phyloP scores from a whole-genome alignment of 176 grass and related monocot genomes.

The Pontederia crassipes region DNA sequence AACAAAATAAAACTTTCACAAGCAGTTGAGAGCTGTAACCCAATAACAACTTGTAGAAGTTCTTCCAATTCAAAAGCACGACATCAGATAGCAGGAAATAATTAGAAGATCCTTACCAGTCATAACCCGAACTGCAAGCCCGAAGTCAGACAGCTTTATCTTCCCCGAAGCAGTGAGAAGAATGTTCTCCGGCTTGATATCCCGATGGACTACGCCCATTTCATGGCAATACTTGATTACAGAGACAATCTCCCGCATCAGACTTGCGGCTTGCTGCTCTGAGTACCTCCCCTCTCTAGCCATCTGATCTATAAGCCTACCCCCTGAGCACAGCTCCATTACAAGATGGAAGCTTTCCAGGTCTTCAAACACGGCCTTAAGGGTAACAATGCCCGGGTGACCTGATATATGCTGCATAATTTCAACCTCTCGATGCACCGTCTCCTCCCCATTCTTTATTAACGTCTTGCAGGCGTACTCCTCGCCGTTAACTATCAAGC shows the following conservation, averaged over 20 bases:
- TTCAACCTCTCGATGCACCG: conserved; percentile 90
- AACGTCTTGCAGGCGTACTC: conserved; percentile 82
- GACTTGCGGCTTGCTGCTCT: conserved; percentile 49
- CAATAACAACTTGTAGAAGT: too few species aligned
- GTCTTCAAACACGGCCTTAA: conserved; percentile 85
- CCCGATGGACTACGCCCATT: conserved; percentile 90
- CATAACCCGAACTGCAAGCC: conserved; percentile 65
- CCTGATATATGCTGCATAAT: conserved; percentile 99
- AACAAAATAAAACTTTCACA: too few species aligned
- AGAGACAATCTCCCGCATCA: conserved; percentile 54
- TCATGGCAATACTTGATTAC: conserved; percentile 90
- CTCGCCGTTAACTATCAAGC: conserved; percentile 29
- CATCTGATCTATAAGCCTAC: conserved; percentile 56
- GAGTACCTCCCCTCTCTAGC: conserved; percentile 36
- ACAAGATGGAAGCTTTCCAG: conserved; percentile 59
- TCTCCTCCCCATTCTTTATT: conserved; percentile 78
- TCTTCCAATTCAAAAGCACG: too few species aligned
- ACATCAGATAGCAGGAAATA: background rate
- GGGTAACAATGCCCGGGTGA: conserved; percentile 73
- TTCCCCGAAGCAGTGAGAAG: conserved; percentile 52
- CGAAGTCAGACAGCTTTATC: conserved; percentile 86
- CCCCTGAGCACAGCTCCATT: conserved; percentile 83
- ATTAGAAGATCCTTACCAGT: conserved; percentile 34
- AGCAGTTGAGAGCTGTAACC: too few species aligned
- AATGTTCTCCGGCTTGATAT: conserved; percentile 93